Percentiles rank a stretch among this genome's conserved stretches.
phyloP scores from a whole-genome alignment of 306 rosid genomes.

The Cucurbita moschata region DNA sequence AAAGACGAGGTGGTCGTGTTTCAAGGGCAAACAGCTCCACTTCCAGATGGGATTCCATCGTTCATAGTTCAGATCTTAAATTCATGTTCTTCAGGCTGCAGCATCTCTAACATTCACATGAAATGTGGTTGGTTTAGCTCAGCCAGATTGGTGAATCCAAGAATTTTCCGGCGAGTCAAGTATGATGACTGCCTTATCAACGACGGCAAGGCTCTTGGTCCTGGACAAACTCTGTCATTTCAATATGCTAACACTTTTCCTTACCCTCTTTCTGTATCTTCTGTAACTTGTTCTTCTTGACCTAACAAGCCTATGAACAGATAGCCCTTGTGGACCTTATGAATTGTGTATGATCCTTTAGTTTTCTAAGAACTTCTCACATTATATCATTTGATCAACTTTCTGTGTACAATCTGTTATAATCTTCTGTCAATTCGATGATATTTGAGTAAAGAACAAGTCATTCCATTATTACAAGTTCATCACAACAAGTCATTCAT shows the following conservation, averaged over 20 bases:
- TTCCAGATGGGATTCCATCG: conserved; percentile 39
- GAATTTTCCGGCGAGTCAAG: conserved; percentile 23
- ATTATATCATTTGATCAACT: neutral
- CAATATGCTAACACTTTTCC: conserved; percentile 34
- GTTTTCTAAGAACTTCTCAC: neutral
- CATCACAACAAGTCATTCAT: neutral
- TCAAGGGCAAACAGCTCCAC: conserved; percentile 32
- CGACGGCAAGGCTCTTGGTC: conserved; percentile 27
- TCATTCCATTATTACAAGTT: neutral
- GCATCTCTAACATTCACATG: conserved; percentile 32
- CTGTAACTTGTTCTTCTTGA: conserved; percentile 20
- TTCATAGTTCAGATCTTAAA: conserved; percentile 41
- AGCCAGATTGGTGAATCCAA: conserved; percentile 30
- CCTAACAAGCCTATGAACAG: neutral
- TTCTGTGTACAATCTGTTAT: neutral
- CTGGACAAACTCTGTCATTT: conserved; percentile 36
- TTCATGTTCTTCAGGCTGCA: conserved; percentile 28
- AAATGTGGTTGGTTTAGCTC: conserved; percentile 72
- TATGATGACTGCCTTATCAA: conserved; percentile 48
- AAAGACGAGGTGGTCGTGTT: conserved; percentile 25
- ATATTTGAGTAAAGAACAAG: neutral
- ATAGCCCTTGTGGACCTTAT: neutral
- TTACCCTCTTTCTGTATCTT: conserved; percentile 47
- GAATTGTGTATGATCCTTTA: neutral
- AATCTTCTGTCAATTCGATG: neutral